A percentile compares a stretch with the other conserved stretches of the same genome.
Conservation (phyloP, 2,329 filamentous ascomycete genomes). For the Fusarium guadeloupense region DNA sequence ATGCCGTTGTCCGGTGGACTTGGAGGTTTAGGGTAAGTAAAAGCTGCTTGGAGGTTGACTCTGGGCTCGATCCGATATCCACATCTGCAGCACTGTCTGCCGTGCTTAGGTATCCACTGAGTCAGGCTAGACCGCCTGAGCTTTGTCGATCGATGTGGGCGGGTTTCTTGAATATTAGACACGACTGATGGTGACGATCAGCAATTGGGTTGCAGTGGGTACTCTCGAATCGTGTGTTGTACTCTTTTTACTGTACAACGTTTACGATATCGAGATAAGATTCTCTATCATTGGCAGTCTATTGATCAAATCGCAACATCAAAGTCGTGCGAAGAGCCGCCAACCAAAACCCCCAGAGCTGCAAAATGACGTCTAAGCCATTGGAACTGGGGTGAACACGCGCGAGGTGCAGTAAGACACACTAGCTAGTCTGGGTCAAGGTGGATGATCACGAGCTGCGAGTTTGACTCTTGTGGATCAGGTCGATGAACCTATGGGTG, state of each 20-base stretch:
- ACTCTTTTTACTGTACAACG: not conserved
- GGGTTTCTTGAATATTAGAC: not conserved
- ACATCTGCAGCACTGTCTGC: slow-evolving; percentile 2
- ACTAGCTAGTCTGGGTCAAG: slow-evolving; percentile 33
- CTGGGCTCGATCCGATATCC: not conserved
- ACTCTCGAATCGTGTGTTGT: not conserved
- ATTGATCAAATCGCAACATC: slow-evolving; percentile 14
- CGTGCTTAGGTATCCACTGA: slow-evolving; percentile 16
- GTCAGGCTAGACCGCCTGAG: slow-evolving; percentile 27
- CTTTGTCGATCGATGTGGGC: slow-evolving; percentile 16
- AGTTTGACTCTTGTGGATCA: slow-evolving; percentile 36
- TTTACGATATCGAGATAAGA: not conserved
- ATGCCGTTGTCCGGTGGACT: slow-evolving; percentile 23
- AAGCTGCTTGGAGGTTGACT: not conserved
- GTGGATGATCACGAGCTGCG: slow-evolving; percentile 38
- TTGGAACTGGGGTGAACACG: slow-evolving; percentile 33
- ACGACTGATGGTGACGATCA: slow-evolving; percentile 9
- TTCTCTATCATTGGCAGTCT: slow-evolving; percentile 2
- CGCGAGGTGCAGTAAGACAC: slow-evolving; percentile 32
- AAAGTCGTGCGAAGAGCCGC: slow-evolving; percentile 24
- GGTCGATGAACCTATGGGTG: slow-evolving; percentile 19
- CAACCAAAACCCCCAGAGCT: slow-evolving; percentile 27
- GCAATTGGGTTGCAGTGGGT: slow-evolving; percentile 1
- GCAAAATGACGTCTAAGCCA: slow-evolving; percentile 40
- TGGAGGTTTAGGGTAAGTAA: slow-evolving; percentile 25